Evolutionary conservation across 2,329 filamentous ascomycete species (phyloP).

Genomic region (Scedosporium dehoogii): DNA sequence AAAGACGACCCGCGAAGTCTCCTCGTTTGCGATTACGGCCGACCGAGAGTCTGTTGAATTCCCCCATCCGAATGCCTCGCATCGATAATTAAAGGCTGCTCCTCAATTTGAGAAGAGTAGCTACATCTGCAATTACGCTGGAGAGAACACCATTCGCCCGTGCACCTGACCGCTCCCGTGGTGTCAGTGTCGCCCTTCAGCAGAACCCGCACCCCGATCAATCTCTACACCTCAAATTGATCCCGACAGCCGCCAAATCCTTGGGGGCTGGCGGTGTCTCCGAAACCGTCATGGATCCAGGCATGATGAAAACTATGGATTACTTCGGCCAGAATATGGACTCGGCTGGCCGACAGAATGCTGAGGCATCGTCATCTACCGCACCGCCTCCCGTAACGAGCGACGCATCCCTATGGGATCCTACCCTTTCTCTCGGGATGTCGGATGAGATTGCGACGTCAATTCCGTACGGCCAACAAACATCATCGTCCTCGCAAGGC

Average conservation of each 20-base stretch:
- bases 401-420: slow-evolving; percentile 22
- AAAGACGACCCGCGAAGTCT: not conserved
- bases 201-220: not conserved
- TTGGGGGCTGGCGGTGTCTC: slow-evolving; percentile 25
- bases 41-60: not conserved
- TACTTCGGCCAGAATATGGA: slow-evolving; percentile 29
- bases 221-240: not conserved
- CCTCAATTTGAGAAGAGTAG: not conserved
- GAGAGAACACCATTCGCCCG: not conserved
- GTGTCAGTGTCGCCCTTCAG: not conserved
- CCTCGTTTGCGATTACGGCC: not conserved
- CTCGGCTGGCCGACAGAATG: slow-evolving; percentile 20
- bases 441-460: slow-evolving; percentile 3
- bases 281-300: slow-evolving; percentile 24
- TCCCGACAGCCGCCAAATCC: slow-evolving; percentile 11
- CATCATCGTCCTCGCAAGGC: not conserved
- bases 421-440: slow-evolving; percentile 6
- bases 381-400: slow-evolving; percentile 13
- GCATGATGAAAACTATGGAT: slow-evolving; percentile 26
- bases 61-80: not conserved
- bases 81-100: not conserved
- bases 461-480: slow-evolving; percentile 1
- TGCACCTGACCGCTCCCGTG: not conserved
- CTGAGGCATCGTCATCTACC: slow-evolving; percentile 15
- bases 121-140: not conserved